Evolutionary conservation across 192 early-diverging fungal genomes (phyloP).

Genomic region (Entophlyctis helioformis): DNA sequence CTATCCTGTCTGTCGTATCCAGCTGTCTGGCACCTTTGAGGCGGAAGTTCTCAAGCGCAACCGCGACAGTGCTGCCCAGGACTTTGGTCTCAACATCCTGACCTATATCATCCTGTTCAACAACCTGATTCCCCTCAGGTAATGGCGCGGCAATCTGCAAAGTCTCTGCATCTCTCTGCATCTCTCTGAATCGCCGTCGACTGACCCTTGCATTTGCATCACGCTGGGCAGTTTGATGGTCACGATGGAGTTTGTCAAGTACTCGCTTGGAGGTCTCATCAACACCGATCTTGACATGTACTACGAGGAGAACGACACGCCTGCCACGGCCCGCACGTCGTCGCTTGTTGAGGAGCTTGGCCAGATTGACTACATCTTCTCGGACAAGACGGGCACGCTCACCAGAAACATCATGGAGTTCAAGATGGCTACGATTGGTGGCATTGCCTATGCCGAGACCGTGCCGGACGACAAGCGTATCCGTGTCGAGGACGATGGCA

Average conservation of each 20-base stretch:
- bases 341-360: constrained; percentile 97
- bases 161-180: background rate
- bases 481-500: constrained; percentile 50
- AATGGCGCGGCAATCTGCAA: background rate
- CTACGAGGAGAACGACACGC: constrained; percentile 84
- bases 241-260: constrained; percentile 98
- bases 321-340: constrained; percentile 83
- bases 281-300: constrained; percentile 96
- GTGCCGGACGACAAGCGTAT: constrained; percentile 81
- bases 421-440: constrained; percentile 72
- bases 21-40: constrained; percentile 21
- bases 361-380: constrained; percentile 93
- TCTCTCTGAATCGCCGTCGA: background rate
- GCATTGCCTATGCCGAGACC: constrained; percentile 73
- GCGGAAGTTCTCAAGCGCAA: constrained; percentile 13
- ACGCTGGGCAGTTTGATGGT: constrained; percentile 96
- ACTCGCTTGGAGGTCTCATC: constrained; percentile 79
- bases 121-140: constrained; percentile 96
- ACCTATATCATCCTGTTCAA: constrained; percentile 99
- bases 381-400: constrained; percentile 73
- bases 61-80: background rate
- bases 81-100: constrained; percentile 78
- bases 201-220: background rate
- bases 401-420: constrained; percentile 52
- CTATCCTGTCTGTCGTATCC: too few relatives aligned